Evolutionary conservation across 805 yeast genomes (phyloP).

Genomic region (Blastobotrys chiropterorum): DNA sequence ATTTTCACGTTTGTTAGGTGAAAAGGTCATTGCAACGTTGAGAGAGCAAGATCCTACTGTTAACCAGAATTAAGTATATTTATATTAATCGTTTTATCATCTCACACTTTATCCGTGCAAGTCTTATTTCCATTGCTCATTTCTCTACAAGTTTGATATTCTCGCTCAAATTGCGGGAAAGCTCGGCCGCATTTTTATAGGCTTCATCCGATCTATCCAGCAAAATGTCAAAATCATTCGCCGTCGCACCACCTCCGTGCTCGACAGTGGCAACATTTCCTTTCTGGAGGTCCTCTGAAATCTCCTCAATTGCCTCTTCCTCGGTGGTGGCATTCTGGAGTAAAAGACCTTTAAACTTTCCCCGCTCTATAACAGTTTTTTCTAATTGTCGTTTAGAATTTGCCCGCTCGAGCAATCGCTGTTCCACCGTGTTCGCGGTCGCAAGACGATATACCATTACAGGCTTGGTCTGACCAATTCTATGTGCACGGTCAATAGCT

Average conservation of each 20-base stretch:
- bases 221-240: constrained; percentile 11
- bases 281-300: constrained; percentile 6
- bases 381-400: constrained; percentile 76
- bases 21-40: constrained; percentile 75
- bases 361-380: constrained; percentile 63
- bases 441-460: constrained; percentile 77
- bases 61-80: not conserved
- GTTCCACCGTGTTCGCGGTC: constrained; percentile 75
- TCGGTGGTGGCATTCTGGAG: constrained; percentile 2
- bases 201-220: constrained; percentile 17
- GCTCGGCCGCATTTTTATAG: constrained; percentile 4
- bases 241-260: constrained; percentile 5
- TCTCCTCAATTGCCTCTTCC: constrained; percentile 5
- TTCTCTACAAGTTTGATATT: not conserved
- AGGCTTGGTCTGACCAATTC: constrained; percentile 86
- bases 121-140: too few species aligned
- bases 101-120: too few species aligned
- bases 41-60: constrained; percentile 74
- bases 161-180: not conserved
- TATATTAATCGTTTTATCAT: not conserved
- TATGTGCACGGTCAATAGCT: constrained; percentile 92
- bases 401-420: constrained; percentile 70
- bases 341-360: constrained; percentile 33
- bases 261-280: constrained; percentile 3
- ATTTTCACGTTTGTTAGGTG: constrained; percentile 89